Base-by-base conservation (phyloP, 2,329 filamentous ascomycete species). In the Phoma sp. region DNA sequence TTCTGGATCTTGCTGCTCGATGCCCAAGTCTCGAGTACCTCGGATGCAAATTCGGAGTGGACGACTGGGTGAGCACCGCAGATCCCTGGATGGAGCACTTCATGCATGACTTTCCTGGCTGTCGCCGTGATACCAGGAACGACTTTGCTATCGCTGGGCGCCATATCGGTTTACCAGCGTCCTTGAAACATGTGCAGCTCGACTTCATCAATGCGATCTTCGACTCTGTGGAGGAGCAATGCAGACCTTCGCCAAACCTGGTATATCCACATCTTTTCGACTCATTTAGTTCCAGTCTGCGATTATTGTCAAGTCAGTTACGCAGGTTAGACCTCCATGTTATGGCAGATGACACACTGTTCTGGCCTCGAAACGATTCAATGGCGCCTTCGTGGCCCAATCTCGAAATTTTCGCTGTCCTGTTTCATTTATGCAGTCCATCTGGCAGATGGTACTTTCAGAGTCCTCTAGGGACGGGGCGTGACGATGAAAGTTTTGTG, bases 371-470 rank as follows among this genome's bases (percentile, higher is more conserved):
- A 13, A 48, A 55, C 45, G 37, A 36, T 18, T 36, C 24, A 7
- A 39, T 29, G 2, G 7, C 36, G 33, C 46, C 57, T 33, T 33
- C 37, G 9, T 65, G 60, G 54, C 59, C 60, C 9, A 60, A 61
- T 39, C 48, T 67, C 4, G 38, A 61, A 35, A 57, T 32, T 22
- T 29, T 65, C 4, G 14, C 13, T 8, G 42, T 64, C 44, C 49
- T 61, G 47, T 62, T 65, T 44, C 53, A 59, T 40, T 44, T 48
- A 2, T 41, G 23, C 2, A 38, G n/a, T 4, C 62, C 64, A 1
- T 64, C 57, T 4, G 62, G 64, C 2, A 2, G 3, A 6, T 64
- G 57, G 57, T 67, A 64, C 35, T 62, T 65, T 25, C 4, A 56
- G 18, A 60, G 62, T 7, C 62, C 58, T 10, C 30, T 40, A 2